A percentile compares a stretch with the other conserved stretches of the same genome.
These are phyloP conservation scores for Penicillium parvum DNA, from an alignment of 495 filamentous ascomycete genomes.

Conservation along the genomic window DNA sequence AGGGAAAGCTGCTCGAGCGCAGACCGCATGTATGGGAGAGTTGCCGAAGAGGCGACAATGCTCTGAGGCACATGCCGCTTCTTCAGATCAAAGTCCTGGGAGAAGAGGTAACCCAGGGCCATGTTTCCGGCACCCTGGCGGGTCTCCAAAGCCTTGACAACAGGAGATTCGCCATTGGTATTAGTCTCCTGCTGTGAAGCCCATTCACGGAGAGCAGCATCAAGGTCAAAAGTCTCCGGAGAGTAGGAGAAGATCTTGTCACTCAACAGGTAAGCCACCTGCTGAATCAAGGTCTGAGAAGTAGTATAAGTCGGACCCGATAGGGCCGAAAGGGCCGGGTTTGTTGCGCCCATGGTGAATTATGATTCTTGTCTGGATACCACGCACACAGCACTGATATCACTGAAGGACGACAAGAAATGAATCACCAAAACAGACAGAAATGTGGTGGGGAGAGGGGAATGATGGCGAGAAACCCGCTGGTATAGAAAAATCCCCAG, in stretches of 20 bases:
- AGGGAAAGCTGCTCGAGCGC: slow-evolving; percentile 84
- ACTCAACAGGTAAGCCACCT: slow-evolving; percentile 87
- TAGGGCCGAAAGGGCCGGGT: slow-evolving; percentile 55
- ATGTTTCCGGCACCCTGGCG: slow-evolving; percentile 86
- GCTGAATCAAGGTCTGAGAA: slow-evolving; percentile 87
- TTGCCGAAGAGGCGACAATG: slow-evolving; percentile 78
- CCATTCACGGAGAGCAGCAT: slow-evolving; percentile 77
- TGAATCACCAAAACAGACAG: slow-evolving; percentile 16
- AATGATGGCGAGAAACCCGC: slow-evolving; percentile 10
- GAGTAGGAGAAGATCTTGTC: slow-evolving; percentile 98
- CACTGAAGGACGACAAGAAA: slow-evolving; percentile 21
- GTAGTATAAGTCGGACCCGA: slow-evolving; percentile 87
- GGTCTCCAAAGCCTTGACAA: slow-evolving; percentile 76
- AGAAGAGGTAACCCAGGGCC: slow-evolving; percentile 95
- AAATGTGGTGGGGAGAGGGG: slow-evolving; percentile 21
- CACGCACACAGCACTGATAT: slow-evolving; percentile 22
- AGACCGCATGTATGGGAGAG: slow-evolving; percentile 73
- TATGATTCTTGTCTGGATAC: slow-evolving; percentile 28
- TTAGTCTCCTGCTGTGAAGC: slow-evolving; percentile 60
- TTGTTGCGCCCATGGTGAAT: slow-evolving; percentile 35
- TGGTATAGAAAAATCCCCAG: slow-evolving; percentile 34
- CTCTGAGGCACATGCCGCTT: slow-evolving; percentile 90
- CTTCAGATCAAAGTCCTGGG: slow-evolving; percentile 84
- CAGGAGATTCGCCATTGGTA: slow-evolving; percentile 72
- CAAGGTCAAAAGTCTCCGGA: slow-evolving; percentile 85